A percentile compares a stretch with the other conserved stretches of the same genome.
phyloP scores from a whole-genome alignment of 2,329 filamentous ascomycete genomes.

The Fusarium floridanum region DNA sequence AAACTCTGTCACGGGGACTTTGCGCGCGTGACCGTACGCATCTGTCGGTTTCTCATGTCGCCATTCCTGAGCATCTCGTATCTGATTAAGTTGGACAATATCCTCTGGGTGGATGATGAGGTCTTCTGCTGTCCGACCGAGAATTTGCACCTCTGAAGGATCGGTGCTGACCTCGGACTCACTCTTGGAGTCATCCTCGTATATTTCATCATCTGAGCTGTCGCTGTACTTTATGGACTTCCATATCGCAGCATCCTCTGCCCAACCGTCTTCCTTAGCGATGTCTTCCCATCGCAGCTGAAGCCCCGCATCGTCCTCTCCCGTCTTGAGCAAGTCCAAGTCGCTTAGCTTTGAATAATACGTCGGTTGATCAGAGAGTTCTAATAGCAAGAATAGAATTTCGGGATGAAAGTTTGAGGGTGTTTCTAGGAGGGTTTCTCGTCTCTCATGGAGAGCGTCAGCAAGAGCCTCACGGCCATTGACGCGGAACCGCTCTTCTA shows the following conservation, averaged over 20 bases:
- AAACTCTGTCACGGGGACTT: slow-evolving; percentile 73
- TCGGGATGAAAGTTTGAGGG: slow-evolving; percentile 80
- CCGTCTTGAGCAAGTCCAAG: slow-evolving; percentile 65
- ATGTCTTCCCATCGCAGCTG: slow-evolving; percentile 84
- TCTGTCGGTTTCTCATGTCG: slow-evolving; percentile 51
- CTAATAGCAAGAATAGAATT: slow-evolving; percentile 80
- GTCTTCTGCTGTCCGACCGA: slow-evolving; percentile 45
- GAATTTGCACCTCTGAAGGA: slow-evolving; percentile 44
- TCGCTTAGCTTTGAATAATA: slow-evolving; percentile 75
- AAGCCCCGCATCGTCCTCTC: slow-evolving; percentile 58
- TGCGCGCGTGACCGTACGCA: slow-evolving; percentile 50
- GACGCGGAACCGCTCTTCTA: slow-evolving; percentile 89
- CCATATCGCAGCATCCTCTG: slow-evolving; percentile 77
- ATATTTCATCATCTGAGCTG: slow-evolving; percentile 69
- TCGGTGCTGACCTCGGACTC: slow-evolving; percentile 50
- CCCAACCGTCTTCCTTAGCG: slow-evolving; percentile 79
- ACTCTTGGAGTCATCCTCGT: slow-evolving; percentile 53
- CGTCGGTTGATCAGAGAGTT: slow-evolving; percentile 84
- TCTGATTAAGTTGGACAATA: slow-evolving; percentile 47
- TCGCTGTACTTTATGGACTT: slow-evolving; percentile 75
- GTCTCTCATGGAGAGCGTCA: slow-evolving; percentile 72
- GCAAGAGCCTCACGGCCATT: slow-evolving; percentile 84
- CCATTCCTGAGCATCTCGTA: slow-evolving; percentile 54
- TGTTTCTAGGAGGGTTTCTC: slow-evolving; percentile 69
- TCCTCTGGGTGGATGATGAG: slow-evolving; percentile 54